A percentile compares a stretch with the other conserved stretches of the same genome.
Conservation (phyloP, 148 eudicot genomes). For the Drosera capensis region DNA sequence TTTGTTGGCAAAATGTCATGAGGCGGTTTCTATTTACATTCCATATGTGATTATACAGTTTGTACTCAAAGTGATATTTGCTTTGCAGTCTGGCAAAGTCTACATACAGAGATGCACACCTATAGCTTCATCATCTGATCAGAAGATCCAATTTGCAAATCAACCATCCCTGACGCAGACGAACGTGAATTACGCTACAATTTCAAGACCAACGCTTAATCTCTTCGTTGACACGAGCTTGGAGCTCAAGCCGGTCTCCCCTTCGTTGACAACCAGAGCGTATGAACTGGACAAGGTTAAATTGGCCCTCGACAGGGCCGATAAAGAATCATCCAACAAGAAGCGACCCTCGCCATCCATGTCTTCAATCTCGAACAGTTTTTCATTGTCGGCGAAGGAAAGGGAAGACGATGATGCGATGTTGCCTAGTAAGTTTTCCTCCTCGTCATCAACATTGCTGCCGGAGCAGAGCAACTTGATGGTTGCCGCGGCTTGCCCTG, state of each 20-base stretch:
- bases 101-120: constrained; percentile 59
- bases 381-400: constrained; percentile 32
- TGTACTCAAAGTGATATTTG: no score
- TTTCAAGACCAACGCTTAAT: constrained; percentile 25
- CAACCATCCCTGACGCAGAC: constrained; percentile 17
- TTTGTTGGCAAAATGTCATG: no score
- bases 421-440: constrained; percentile 3
- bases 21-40: no score
- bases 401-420: constrained; percentile 16
- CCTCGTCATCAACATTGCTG: background rate
- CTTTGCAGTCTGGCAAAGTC: constrained; percentile 87
- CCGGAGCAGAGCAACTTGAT: constrained; percentile 4
- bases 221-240: constrained; percentile 45
- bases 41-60: no score
- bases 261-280: constrained; percentile 20
- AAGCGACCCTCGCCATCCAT: constrained; percentile 7
- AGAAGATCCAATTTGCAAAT: constrained; percentile 13
- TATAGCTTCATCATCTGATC: constrained; percentile 23
- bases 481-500: constrained; percentile 63
- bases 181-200: constrained; percentile 29
- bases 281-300: constrained; percentile 85
- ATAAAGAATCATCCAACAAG: constrained; percentile 34
- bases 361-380: constrained; percentile 3
- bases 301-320: constrained; percentile 71
- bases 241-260: constrained; percentile 39